Percentiles rank a stretch among this genome's conserved stretches.
These are phyloP conservation scores for Eleusine indica DNA, from an alignment of 176 grass and related monocot species.

Conservation along the genomic window DNA sequence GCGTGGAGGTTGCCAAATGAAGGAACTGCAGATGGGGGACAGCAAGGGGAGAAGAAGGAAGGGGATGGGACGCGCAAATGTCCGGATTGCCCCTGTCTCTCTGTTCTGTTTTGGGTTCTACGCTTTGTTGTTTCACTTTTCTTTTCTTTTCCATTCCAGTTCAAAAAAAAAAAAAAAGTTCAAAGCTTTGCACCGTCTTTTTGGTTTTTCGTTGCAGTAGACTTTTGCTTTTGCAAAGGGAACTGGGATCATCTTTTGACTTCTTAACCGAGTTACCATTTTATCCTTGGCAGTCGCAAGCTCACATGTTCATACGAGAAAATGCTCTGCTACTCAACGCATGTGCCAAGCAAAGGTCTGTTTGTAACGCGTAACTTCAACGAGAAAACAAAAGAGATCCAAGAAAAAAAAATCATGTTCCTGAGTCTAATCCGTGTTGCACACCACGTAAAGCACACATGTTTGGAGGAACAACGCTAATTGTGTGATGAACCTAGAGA, in stretches of 20 bases:
- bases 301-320: neutral
- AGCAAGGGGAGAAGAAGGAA: neutral
- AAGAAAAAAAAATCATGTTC: neutral
- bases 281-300: neutral
- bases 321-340: neutral
- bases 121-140: neutral
- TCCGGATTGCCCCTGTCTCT: constrained; percentile 26
- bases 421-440: neutral
- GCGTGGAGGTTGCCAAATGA: constrained; percentile 14
- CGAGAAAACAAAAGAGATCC: neutral
- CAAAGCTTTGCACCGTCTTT: neutral
- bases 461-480: neutral
- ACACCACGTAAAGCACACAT: neutral
- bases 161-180: neutral
- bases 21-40: neutral
- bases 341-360: neutral
- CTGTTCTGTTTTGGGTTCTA: neutral
- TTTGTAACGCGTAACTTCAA: neutral
- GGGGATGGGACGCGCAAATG: constrained; percentile 11
- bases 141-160: neutral
- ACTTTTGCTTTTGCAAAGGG: neutral
- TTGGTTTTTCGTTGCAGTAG: neutral
- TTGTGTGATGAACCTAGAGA: neutral
- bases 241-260: neutral
- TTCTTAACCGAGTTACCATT: neutral